A percentile compares a stretch with the other conserved stretches of the same genome.
phyloP scores from a whole-genome alignment of 2,329 filamentous ascomycete species.

The Phaeosphaeriaceae sp. region DNA sequence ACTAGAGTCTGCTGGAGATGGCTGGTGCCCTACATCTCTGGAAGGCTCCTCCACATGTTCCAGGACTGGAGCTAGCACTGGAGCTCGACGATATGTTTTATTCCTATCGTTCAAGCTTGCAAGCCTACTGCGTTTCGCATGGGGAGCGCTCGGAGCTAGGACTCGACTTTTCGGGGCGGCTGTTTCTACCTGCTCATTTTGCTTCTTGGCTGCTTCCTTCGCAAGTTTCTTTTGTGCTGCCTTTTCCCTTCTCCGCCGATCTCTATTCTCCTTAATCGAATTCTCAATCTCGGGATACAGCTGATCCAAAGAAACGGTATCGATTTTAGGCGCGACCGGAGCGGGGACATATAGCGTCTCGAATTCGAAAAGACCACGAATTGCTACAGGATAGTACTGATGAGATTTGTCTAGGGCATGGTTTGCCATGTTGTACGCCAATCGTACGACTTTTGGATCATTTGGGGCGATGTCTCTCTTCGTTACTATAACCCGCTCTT shows the following conservation, averaged over 20 bases:
- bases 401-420: conserved; percentile 36
- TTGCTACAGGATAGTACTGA: conserved; percentile 41
- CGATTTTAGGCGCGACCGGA: conserved; percentile 34
- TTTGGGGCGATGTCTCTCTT: conserved; percentile 54
- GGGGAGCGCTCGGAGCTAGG: conserved; percentile 8
- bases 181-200: conserved; percentile 28
- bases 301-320: conserved; percentile 31
- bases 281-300: conserved; percentile 27
- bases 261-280: conserved; percentile 27
- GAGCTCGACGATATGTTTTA: conserved; percentile 23
- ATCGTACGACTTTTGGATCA: conserved; percentile 53
- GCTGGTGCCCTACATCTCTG: background rate
- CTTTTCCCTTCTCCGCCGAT: conserved; percentile 17
- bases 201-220: conserved; percentile 22
- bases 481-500: conserved; percentile 59
- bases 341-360: conserved; percentile 24
- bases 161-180: conserved; percentile 13
- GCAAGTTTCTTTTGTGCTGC: conserved; percentile 24
- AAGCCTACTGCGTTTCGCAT: conserved; percentile 27
- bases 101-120: conserved; percentile 38
- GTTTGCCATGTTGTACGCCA: conserved; percentile 60
- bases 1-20: conserved; percentile 4
- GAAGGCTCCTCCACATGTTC: conserved; percentile 14
- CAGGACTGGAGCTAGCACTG: conserved; percentile 8
- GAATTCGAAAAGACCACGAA: conserved; percentile 33